Conservation (phyloP, 2,329 filamentous ascomycete genomes). For the Amylocarpus encephaloides region DNA sequence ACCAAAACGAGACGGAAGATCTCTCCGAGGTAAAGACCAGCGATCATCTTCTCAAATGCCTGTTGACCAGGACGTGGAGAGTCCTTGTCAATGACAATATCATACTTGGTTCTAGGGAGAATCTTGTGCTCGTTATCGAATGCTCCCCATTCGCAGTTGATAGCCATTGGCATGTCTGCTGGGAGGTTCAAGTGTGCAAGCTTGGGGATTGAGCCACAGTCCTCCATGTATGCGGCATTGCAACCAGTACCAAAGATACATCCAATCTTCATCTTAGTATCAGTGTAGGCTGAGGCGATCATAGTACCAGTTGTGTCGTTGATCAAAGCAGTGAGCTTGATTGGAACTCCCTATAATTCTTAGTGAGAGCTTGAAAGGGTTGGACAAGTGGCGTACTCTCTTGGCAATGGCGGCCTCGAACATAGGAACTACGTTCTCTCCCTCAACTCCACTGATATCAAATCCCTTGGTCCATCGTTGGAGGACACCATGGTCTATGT, state of each 20-base stretch:
- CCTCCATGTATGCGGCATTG: constrained; percentile 97
- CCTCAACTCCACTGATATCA: constrained; percentile 87
- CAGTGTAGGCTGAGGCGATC: constrained; percentile 96
- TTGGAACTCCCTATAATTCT: constrained; percentile 64
- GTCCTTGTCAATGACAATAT: constrained; percentile 80
- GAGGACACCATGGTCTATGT: constrained; percentile 85
- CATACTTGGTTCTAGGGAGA: constrained; percentile 78
- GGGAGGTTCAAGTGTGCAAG: constrained; percentile 86
- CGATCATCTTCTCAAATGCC: constrained; percentile 97
- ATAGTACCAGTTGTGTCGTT: constrained; percentile 97
- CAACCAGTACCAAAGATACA: constrained; percentile 98
- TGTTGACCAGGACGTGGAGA: constrained; percentile 92
- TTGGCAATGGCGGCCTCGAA: constrained; percentile 72
- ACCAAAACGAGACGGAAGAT: constrained; percentile 85
- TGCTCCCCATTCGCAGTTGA: constrained; percentile 97
- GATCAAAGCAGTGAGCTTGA: constrained; percentile 87
- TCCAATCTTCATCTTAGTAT: constrained; percentile 84
- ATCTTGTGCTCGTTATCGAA: constrained; percentile 93
- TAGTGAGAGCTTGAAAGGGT: constrained; percentile 10
- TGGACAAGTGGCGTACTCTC: constrained; percentile 42
- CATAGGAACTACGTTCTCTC: constrained; percentile 81
- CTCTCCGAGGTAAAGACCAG: constrained; percentile 88
- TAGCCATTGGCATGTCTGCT: constrained; percentile 77
- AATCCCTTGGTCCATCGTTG: constrained; percentile 98
- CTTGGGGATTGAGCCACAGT: constrained; percentile 87